A percentile compares a stretch with the other conserved stretches of the same genome.
Conservation (phyloP, 2,329 filamentous ascomycete species). For the Chrysoporthe deuterocubensis region DNA sequence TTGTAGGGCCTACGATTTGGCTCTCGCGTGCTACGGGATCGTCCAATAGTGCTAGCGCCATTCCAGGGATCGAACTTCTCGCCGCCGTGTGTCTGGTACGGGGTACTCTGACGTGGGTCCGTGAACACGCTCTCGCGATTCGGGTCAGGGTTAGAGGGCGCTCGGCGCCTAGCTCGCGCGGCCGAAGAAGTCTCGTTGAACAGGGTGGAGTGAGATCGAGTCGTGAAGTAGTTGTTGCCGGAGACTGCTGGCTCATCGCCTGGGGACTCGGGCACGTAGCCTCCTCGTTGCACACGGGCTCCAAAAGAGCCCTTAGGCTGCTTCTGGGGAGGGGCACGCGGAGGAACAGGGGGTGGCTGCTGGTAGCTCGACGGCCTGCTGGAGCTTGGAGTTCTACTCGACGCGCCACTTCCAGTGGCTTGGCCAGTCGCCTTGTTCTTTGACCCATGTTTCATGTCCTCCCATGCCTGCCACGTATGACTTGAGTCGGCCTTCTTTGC, state of each 20-base stretch:
- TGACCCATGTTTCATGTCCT: slow-evolving; percentile 38
- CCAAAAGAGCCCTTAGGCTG: slow-evolving; percentile 62
- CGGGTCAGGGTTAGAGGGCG: slow-evolving; percentile 47
- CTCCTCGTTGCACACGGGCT: slow-evolving; percentile 44
- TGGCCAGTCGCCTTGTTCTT: slow-evolving; percentile 31
- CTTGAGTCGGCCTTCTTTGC: slow-evolving; percentile 30
- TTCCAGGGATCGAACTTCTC: slow-evolving; percentile 65
- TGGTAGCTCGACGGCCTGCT: slow-evolving; percentile 12
- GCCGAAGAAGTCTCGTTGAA: slow-evolving; percentile 35
- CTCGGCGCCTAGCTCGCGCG: slow-evolving; percentile 27
- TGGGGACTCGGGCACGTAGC: slow-evolving; percentile 55
- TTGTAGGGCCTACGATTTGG: slow-evolving; percentile 31
- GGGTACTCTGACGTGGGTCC: slow-evolving; percentile 60
- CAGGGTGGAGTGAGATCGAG: slow-evolving; percentile 31
- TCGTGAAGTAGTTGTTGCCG: slow-evolving; percentile 55
- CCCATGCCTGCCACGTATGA: slow-evolving; percentile 41
- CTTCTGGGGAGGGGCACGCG: slow-evolving; percentile 57
- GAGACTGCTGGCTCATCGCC: slow-evolving; percentile 59
- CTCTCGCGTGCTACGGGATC: slow-evolving; percentile 27
- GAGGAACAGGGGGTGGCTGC: slow-evolving; percentile 46
- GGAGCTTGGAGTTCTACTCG: slow-evolving; percentile 20
- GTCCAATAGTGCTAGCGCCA: slow-evolving; percentile 35
- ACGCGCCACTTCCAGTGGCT: slow-evolving; percentile 26
- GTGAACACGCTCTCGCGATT: slow-evolving; percentile 34
- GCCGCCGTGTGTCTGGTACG: slow-evolving; percentile 59